phyloP scores from a whole-genome alignment of 129 eudicot genomes.

The Pulicaria dysenterica region DNA sequence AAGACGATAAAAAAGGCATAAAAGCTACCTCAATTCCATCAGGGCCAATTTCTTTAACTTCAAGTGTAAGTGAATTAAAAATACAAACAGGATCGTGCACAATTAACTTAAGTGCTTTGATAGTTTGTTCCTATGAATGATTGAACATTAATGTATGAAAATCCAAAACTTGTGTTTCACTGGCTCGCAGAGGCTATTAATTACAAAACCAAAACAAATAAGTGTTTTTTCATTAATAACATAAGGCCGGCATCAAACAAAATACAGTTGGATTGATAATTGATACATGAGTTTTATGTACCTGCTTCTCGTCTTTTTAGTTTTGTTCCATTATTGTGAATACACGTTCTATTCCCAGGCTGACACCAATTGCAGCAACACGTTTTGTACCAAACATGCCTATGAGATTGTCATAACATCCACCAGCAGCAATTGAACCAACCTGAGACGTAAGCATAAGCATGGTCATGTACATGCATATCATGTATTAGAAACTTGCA shows the following conservation, averaged over 20 bases:
- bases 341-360: constrained; percentile 89
- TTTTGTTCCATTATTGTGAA: constrained; percentile 87
- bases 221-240: not conserved
- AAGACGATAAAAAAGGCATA: too few species aligned
- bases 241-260: not conserved
- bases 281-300: not conserved
- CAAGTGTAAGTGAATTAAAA: too few species aligned
- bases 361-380: constrained; percentile 89
- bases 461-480: not conserved
- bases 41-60: too few species aligned
- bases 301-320: constrained; percentile 75
- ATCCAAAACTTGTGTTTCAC: constrained; percentile 80
- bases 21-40: too few species aligned
- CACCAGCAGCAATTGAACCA: constrained; percentile 98
- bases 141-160: too few species aligned
- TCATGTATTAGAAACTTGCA: too few species aligned
- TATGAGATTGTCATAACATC: constrained; percentile 87
- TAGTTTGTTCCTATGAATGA: too few species aligned
- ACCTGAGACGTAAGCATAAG: constrained; percentile 41
- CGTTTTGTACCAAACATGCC: constrained; percentile 78
- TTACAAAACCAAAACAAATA: not conserved
- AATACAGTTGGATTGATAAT: not conserved
- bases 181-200: constrained; percentile 55
- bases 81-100: too few species aligned
- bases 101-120: too few species aligned